Evolutionary conservation across 2,329 filamentous ascomycete genomes (phyloP), one percentile per base, ranked within the genome.

Genomic region (Fusarium virguliforme): DNA sequence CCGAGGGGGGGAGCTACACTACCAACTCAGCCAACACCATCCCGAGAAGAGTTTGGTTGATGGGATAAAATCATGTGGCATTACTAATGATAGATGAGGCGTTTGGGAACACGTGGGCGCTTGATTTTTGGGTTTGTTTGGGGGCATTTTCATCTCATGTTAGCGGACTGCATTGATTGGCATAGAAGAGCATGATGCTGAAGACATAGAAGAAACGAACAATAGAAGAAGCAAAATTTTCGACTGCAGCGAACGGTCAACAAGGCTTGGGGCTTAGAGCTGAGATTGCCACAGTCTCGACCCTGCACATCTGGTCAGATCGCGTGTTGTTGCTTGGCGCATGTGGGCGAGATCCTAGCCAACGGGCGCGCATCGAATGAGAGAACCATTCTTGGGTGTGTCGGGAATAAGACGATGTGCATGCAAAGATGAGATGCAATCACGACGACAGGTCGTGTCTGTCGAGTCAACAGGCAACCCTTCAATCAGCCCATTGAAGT

Each of bases 51-150:
- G 48, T 43, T 43, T 55, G 46, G 58, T 7, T 34, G n/a, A 34
- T 43, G 18, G 48, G 30, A 28, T 18, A 54, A 53, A 30, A 55
- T 40, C 37, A 37, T 60, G 57, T 60, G 41, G 43, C 43, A 51
- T 28, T 43, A 30, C n/a, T 40, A 54, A 54, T 61, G 35, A 41
- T 34, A 34, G 59, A 61, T 41, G 59, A 54, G 59, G 46, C 50
- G 46, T 54, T 55, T 43, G 38, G 59, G 48, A 41, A 35, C 37
- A 61, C 48, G 59, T 54, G 58, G 58, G 58, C 18, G 37, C 13
- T 50, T 43, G 24, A 43, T 53, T 60, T 41, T 30, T 24, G 26
- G 18, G 18, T 18, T 18, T 18, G 59, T 30, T 50, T 59, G n/a
- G 13, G 56, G 15, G 32, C 35, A 34, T 37, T 54, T 61, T 50